Conservation (phyloP, 225 moss, liverwort and hornwort species). For the Lunularia cruciata region DNA sequence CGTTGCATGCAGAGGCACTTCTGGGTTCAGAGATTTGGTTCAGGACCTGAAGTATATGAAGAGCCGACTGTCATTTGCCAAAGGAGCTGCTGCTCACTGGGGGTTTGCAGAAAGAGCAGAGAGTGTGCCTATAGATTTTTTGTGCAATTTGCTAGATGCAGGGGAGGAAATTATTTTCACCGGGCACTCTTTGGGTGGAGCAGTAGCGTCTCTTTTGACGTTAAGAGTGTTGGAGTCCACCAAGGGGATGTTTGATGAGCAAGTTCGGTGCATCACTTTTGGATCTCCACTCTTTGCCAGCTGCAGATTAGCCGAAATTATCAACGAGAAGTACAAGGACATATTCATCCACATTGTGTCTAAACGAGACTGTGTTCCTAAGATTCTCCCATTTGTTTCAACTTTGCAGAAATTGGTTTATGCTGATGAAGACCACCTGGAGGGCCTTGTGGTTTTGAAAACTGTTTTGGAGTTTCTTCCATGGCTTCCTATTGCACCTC, state of each 20-base stretch:
- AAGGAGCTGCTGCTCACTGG: conserved; percentile 52
- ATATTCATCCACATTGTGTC: conserved; percentile 56
- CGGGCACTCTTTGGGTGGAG: conserved; percentile 52
- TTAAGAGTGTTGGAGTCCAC: conserved; percentile 42
- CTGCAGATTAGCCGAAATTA: conserved; percentile 45
- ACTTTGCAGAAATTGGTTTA: conserved; percentile 48
- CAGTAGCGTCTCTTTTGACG: conserved; percentile 46
- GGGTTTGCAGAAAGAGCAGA: conserved; percentile 56
- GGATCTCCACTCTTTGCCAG: conserved; percentile 59
- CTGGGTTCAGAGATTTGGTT: conserved; percentile 39
- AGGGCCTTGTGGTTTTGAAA: conserved; percentile 45
- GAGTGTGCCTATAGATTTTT: conserved; percentile 47
- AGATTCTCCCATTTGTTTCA: conserved; percentile 51
- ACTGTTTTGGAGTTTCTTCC: conserved; percentile 40
- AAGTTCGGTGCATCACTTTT: conserved; percentile 61
- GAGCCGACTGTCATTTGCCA: conserved; percentile 46
- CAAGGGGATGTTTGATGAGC: conserved; percentile 40
- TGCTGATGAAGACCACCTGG: conserved; percentile 52
- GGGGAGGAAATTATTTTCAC: conserved; percentile 55
- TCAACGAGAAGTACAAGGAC: conserved; percentile 51
- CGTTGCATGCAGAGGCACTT: conserved; percentile 51
- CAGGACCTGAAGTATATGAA: conserved; percentile 54
- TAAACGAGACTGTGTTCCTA: conserved; percentile 52
- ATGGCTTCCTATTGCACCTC: conserved; percentile 44
- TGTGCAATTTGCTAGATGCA: conserved; percentile 38